Base-by-base conservation (phyloP, 306 rosid species). In the Vigna nakashimae region DNA sequence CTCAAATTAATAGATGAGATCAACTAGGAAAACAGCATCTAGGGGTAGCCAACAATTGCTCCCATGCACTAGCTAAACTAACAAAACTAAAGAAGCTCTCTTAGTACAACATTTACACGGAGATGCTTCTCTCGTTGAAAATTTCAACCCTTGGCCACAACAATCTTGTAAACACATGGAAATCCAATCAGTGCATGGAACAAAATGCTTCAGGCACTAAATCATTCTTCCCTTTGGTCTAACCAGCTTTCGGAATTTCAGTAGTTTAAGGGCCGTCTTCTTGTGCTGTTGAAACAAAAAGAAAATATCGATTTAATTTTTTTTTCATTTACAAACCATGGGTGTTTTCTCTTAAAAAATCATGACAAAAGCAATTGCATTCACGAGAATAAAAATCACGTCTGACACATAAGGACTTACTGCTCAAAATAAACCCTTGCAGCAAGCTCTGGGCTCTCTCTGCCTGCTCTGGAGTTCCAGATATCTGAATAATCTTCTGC, bases 381-480 rank as follows among this genome's bases (percentile, higher is more conserved):
- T 67, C 24, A 22, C 52, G 45, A 32, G 16, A 42, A 67, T 10
- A 72, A 55, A 24, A 53, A 56, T 18, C n/a, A 71, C 16, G 11
- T 22, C 59, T 17, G 53, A 85, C 49, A 11, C 26, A 63, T 16
- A 45, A 78, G 71, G 77, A 77, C 97, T 88, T 84, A 93, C 99
- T 85, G 93, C 99, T 96, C 84, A 96, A 86, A 74, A 96, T 92
- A 82, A 96, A 92, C 64, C 99, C 99, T 74, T 92, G 99, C 79
- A 96, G 92, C 87, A 96, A 86, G 92, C 98, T 93, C 86, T 96
- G 99, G 49, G 96, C 99, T 87, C 97, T 86, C 86, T 96, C 98
- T 5, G 97, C 95, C 87, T 92, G 99, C 81, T 96, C 99, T 17
- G 94, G 99, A 30, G 97, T 87, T 12, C 99, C 98, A 5, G 99